phyloP scores from a whole-genome alignment of 139 green algal genomes.

The Chlorella sp. region DNA sequence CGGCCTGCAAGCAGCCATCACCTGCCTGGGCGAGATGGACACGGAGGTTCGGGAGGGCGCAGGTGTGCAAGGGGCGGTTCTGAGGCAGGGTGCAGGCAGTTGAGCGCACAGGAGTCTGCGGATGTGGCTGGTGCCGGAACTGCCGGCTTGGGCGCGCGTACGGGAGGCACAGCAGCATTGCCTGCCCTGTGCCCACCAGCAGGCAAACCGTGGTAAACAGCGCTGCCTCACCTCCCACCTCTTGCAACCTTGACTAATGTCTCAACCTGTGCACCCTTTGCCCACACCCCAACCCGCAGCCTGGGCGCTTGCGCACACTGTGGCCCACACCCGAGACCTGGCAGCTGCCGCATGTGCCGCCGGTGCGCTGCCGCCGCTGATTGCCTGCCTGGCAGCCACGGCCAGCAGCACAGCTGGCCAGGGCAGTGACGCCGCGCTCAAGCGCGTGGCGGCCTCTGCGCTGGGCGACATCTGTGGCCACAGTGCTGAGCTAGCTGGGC shows the following conservation, averaged over 20 bases:
- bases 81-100: too few species aligned
- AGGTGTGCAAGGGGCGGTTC: neutral
- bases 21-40: constrained; percentile 2
- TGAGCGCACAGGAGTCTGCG: neutral
- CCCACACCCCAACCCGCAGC: neutral
- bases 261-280: neutral
- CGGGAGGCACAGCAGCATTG: too few species aligned
- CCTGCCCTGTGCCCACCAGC: neutral
- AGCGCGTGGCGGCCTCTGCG: constrained; percentile 26
- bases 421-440: neutral
- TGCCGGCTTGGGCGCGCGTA: too few species aligned
- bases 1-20: neutral
- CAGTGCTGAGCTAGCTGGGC: neutral
- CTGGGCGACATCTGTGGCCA: constrained; percentile 3
- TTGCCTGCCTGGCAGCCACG: constrained; percentile 29
- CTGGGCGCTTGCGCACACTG: constrained; percentile 21
- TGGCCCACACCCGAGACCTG: neutral
- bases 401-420: neutral
- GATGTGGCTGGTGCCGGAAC: too few species aligned
- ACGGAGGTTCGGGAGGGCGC: constrained; percentile 20
- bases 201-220: neutral
- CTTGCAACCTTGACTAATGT: too few species aligned
- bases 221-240: neutral
- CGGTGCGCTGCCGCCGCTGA: constrained; percentile 3
- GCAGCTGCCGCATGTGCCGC: neutral